Conservation (phyloP, 805 yeast genomes). For the Myxozyma neglecta region DNA sequence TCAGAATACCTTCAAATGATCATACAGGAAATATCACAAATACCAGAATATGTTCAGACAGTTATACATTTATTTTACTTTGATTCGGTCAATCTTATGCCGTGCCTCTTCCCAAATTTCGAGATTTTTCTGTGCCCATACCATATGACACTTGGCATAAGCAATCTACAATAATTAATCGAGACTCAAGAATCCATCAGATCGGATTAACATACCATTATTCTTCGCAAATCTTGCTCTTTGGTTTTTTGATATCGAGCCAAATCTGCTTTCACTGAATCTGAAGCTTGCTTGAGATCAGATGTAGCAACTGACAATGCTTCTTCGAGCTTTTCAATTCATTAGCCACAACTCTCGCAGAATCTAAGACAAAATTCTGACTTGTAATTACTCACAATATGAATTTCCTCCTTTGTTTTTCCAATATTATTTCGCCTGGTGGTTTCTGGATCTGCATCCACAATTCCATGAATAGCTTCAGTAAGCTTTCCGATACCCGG, state of each 20-base stretch:
- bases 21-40: too few species aligned
- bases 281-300: constrained; percentile 53
- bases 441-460: constrained; percentile 67
- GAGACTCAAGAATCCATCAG: background rate
- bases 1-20: too few species aligned
- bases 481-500: constrained; percentile 57
- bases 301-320: constrained; percentile 55
- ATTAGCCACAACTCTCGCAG: background rate
- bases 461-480: constrained; percentile 56
- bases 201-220: constrained; percentile 39
- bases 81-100: constrained; percentile 32
- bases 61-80: constrained; percentile 9
- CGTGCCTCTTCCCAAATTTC: constrained; percentile 69
- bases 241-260: constrained; percentile 51
- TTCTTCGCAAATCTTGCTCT: constrained; percentile 52
- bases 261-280: constrained; percentile 46
- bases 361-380: background rate
- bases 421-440: constrained; percentile 54
- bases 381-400: constrained; percentile 13
- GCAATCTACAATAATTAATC: constrained; percentile 35
- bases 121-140: constrained; percentile 67
- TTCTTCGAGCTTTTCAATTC: constrained; percentile 38
- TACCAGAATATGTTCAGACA: background rate
- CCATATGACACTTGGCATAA: constrained; percentile 56
- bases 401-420: constrained; percentile 48